Percentiles rank a stretch among this genome's conserved stretches.
These are phyloP conservation scores for Nannochloropsis gaditana DNA, from an alignment of 108 stramenopile species.

Conservation along the genomic window DNA sequence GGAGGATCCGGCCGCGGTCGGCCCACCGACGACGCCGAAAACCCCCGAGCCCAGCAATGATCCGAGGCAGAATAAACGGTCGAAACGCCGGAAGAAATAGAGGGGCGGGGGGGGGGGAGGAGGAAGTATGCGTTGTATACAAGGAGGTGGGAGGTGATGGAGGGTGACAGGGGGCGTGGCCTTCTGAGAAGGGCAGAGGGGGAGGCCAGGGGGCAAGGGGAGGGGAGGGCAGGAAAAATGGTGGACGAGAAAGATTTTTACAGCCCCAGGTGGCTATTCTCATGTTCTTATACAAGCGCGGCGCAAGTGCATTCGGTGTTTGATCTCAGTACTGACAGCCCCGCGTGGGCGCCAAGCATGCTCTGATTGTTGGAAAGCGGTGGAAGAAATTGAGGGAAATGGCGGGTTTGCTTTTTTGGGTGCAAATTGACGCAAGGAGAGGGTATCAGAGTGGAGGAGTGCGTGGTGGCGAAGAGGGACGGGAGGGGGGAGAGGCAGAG, in stretches of 20 bases:
- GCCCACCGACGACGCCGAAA: neutral
- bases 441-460: too few species aligned
- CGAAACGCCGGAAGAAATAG: neutral
- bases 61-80: conserved; percentile 19
- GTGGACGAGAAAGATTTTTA: too few species aligned
- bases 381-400: too few species aligned
- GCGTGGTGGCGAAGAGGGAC: neutral
- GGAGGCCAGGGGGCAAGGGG: neutral
- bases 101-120: neutral
- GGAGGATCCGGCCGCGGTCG: neutral
- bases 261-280: too few species aligned
- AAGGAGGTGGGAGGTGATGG: neutral
- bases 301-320: too few species aligned
- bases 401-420: too few species aligned
- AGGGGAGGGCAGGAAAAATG: neutral
- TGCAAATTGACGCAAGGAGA: too few species aligned
- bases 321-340: too few species aligned
- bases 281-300: too few species aligned
- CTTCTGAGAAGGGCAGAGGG: neutral
- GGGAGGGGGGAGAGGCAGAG: neutral
- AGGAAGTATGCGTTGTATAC: neutral
- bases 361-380: too few species aligned
- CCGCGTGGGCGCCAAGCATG: too few species aligned
- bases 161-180: neutral
- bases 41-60: neutral